Percentiles rank a stretch among this genome's conserved stretches.
Conservation (phyloP, 805 yeast species). For the Zygoascus bituminiphila region DNA sequence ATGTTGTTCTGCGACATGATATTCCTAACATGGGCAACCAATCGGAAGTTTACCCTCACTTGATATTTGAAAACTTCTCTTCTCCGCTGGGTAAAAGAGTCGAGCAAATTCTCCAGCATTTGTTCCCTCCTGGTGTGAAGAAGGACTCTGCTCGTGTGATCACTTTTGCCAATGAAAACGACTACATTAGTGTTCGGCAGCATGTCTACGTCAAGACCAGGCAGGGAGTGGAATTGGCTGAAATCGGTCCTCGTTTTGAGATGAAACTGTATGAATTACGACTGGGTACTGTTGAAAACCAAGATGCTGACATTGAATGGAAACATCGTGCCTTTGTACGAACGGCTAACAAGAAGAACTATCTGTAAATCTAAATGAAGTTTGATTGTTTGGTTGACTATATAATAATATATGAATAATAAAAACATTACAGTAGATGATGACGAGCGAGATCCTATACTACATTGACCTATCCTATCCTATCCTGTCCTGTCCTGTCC, state of each 20-base stretch:
- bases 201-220: conserved; percentile 87
- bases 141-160: conserved; percentile 85
- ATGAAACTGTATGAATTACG: conserved; percentile 86
- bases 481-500: background rate
- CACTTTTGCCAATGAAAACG: conserved; percentile 83
- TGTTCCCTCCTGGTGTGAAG: conserved; percentile 96
- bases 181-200: conserved; percentile 89
- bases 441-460: background rate
- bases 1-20: conserved; percentile 91
- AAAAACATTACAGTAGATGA: background rate
- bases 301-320: conserved; percentile 98
- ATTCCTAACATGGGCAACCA: conserved; percentile 76
- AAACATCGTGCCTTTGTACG: conserved; percentile 84
- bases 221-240: conserved; percentile 85
- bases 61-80: conserved; percentile 83
- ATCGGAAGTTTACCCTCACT: conserved; percentile 88
- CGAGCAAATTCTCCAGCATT: conserved; percentile 68
- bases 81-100: conserved; percentile 77
- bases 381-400: background rate
- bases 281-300: conserved; percentile 86
- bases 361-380: conserved; percentile 36
- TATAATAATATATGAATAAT: background rate
- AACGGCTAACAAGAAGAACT: conserved; percentile 92
- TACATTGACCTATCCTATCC: background rate
- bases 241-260: conserved; percentile 97